Conservation (phyloP, 108 stramenopile genomes). For the Fragilariopsis cylindrus region DNA sequence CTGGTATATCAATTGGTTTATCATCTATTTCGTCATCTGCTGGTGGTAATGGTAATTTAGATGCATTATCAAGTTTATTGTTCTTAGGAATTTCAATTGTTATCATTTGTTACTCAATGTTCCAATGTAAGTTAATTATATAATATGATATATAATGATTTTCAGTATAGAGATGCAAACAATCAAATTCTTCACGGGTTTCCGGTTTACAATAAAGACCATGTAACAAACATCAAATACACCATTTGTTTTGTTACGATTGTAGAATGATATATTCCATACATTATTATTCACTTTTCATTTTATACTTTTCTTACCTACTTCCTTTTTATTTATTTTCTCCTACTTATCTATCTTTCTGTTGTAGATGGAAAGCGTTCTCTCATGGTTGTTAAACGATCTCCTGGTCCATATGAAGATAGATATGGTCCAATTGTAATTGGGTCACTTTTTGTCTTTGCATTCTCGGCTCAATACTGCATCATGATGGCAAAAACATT, state of each 20-base stretch:
- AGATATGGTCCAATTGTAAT: slow-evolving; percentile 83
- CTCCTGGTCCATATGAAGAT: slow-evolving; percentile 92
- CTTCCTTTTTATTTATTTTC: neutral
- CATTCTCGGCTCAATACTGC: slow-evolving; percentile 68
- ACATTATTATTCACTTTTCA: neutral
- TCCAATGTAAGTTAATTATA: slow-evolving; percentile 63
- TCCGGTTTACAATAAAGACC: too few relatives aligned
- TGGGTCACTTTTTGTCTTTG: slow-evolving; percentile 78
- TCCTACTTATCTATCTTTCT: neutral
- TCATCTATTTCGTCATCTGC: neutral
- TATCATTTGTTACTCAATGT: slow-evolving; percentile 88
- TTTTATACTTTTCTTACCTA: neutral
- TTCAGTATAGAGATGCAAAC: too few relatives aligned
- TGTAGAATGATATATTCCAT: neutral
- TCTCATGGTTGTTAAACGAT: slow-evolving; percentile 83
- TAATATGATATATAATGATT: too few relatives aligned
- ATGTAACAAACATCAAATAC: too few relatives aligned
- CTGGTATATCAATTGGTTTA: slow-evolving; percentile 31
- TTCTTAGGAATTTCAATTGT: slow-evolving; percentile 73
- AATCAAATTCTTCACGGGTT: too few relatives aligned
- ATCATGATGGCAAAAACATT: neutral
- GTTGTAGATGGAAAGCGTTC: slow-evolving; percentile 46
- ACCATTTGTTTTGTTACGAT: neutral
- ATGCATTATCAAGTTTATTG: neutral
- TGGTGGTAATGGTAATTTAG: neutral